A percentile compares a stretch with the other conserved stretches of the same genome.
phyloP scores from a whole-genome alignment of 345 rosid species.

The Populus deltoides region DNA sequence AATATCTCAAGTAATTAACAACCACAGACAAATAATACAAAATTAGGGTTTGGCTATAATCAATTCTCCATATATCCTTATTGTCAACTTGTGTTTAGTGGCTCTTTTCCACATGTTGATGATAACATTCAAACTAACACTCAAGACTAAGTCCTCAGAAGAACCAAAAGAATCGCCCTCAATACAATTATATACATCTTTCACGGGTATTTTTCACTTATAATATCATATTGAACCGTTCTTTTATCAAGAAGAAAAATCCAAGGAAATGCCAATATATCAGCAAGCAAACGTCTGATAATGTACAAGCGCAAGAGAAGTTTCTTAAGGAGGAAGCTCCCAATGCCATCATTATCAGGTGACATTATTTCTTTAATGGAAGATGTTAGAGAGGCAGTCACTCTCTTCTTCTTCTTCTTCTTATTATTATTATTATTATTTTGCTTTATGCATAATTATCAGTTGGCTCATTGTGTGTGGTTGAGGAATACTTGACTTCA shows the following conservation, averaged over 20 bases:
- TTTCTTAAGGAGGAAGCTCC: not conserved
- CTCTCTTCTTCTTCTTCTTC: too few species aligned
- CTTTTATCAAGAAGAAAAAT: not conserved
- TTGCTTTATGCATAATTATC: not conserved
- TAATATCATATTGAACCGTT: not conserved
- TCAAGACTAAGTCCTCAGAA: not conserved
- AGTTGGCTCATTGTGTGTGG: not conserved
- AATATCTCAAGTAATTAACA: not conserved
- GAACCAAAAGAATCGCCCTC: not conserved
- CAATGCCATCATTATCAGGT: conserved; percentile 7
- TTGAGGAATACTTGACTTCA: not conserved
- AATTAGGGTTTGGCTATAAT: too few species aligned
- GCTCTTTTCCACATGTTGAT: not conserved
- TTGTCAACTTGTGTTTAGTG: too few species aligned
- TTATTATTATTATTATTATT: not conserved
- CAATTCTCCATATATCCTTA: too few species aligned
- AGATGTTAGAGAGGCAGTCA: not conserved
- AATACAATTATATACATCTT: not conserved
- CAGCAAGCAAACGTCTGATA: too few species aligned
- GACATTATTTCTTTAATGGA: not conserved
- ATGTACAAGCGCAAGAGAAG: not conserved
- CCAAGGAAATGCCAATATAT: not conserved
- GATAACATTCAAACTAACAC: not conserved
- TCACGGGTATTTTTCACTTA: not conserved
- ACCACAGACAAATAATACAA: too few species aligned